Base-by-base conservation (phyloP, 163 green algal species). In the Scenedesmus sp. region DNA sequence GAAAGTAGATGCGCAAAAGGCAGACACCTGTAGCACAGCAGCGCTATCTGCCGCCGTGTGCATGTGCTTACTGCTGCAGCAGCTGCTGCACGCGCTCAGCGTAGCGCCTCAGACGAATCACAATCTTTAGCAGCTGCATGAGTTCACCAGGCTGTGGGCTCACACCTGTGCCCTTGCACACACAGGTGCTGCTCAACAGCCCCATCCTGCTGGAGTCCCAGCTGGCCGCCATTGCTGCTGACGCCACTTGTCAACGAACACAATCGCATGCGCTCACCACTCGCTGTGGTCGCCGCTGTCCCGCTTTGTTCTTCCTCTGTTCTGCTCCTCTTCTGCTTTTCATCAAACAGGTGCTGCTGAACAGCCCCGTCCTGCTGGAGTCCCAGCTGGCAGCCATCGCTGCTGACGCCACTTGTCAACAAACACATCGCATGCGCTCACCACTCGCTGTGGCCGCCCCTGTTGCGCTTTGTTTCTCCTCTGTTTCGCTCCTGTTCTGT, bases 201-300 rank as follows among this genome's bases (percentile, higher is more conserved):
- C 98, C 98, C 54, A 96, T 99, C 91, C 95, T 99, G 93, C 96
- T 98, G 84, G 98, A 99, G 95, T 94, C 79, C 13, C 98, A 99
- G 95, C 94, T 99, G 90, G 91, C 96, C 64, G 96, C 95, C 16
- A 95, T 99, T 60, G 88, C 92, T 20, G 52, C 55, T 20, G 89
- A 92, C 89, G 66, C 52, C 64, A 66, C 20, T 46, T 46, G 34
- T 46, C 34, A 46, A 46, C 34, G 34, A 46, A 46, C 34, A 70
- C 10, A 46, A 15, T 70, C 13, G 62, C 62, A 70, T 70, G 62
- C 62, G 10, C 10, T 12, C 62, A 70, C 34, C 34, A 46, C 12
- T 84, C 34, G 26, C 26, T 56, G 8, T 52, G 2, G 18, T 55
- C 73, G 13, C 15, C 9, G 15, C 18, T 82, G 73, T 82, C 46